These are phyloP conservation scores for Polytrichum commune DNA, from an alignment of 225 moss, liverwort and hornwort species.

Conservation along the genomic window DNA sequence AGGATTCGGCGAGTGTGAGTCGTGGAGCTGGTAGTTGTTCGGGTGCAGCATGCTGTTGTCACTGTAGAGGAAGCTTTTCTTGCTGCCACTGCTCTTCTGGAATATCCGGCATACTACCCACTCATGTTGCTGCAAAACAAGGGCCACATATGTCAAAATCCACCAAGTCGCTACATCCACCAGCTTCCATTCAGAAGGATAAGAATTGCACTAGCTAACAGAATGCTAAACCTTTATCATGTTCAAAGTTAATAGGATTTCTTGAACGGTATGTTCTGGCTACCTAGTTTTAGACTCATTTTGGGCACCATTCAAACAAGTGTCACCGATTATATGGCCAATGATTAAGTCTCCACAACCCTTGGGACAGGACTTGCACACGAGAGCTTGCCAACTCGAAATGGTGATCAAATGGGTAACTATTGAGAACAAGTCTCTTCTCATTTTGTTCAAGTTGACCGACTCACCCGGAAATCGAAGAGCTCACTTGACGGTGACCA, in stretches of 20 bases:
- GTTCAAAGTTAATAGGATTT: neutral
- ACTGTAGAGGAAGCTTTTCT: conserved; percentile 31
- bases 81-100: conserved; percentile 37
- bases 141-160: neutral
- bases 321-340: neutral
- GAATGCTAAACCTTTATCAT: neutral
- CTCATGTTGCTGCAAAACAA: conserved; percentile 36
- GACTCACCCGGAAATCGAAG: no score
- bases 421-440: neutral
- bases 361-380: neutral
- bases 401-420: no score
- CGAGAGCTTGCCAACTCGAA: no score
- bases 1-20: conserved; percentile 35
- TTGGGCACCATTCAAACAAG: no score
- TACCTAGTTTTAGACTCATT: neutral
- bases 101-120: conserved; percentile 63
- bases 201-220: neutral
- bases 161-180: neutral
- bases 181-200: neutral
- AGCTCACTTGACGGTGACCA: no score
- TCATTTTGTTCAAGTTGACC: no score
- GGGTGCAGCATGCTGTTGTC: conserved; percentile 21
- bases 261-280: neutral
- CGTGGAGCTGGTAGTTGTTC: conserved; percentile 21
- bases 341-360: neutral